Evolutionary conservation across 2,329 filamentous ascomycete genomes (phyloP).

Genomic region (Fusarium praegraminearum): DNA sequence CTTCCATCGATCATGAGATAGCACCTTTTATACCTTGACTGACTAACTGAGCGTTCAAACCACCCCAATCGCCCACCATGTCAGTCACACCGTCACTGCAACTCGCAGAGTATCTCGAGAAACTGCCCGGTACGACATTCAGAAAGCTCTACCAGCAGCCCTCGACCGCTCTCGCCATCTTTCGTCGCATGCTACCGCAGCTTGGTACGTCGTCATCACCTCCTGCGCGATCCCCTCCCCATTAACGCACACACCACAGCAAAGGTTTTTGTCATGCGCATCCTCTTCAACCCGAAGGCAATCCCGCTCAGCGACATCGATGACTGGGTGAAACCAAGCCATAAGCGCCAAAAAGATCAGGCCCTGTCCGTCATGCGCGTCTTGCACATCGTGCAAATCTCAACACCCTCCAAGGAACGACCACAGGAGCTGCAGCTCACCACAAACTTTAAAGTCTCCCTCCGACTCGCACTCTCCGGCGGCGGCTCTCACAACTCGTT

Average conservation of each 20-base stretch:
- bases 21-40: constrained; percentile 27
- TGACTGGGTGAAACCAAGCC: constrained; percentile 80
- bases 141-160: constrained; percentile 94
- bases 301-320: constrained; percentile 86
- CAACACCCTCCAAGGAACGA: constrained; percentile 69
- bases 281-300: constrained; percentile 89
- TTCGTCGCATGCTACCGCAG: constrained; percentile 95
- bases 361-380: constrained; percentile 83
- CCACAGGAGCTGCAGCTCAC: constrained; percentile 81
- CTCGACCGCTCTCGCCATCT: constrained; percentile 93
- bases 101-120: constrained; percentile 91
- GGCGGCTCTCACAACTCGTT: constrained; percentile 89
- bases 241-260: constrained; percentile 61
- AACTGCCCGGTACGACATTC: constrained; percentile 89
- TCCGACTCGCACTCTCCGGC: constrained; percentile 89
- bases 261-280: constrained; percentile 94
- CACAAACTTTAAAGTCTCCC: constrained; percentile 82
- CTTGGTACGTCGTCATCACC: constrained; percentile 68
- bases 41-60: constrained; percentile 46
- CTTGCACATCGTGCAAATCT: constrained; percentile 85
- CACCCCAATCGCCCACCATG: constrained; percentile 55
- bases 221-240: not conserved
- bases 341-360: constrained; percentile 78
- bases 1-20: constrained; percentile 43
- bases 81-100: constrained; percentile 66